phyloP scores from a whole-genome alignment of 129 eudicot species.

The Mikania micrantha region DNA sequence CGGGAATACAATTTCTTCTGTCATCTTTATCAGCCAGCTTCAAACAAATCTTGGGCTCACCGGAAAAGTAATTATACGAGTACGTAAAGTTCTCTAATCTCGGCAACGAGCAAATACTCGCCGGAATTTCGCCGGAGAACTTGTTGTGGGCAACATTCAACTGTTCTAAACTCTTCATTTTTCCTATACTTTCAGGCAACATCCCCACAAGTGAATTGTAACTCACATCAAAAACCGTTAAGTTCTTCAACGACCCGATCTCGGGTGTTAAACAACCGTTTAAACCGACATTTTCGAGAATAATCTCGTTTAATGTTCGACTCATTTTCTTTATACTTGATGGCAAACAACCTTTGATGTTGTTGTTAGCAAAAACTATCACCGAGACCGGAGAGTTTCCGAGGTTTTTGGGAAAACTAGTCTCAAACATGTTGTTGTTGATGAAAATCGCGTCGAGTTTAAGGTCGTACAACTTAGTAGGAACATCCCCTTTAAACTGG shows the following conservation, averaged over 20 bases:
- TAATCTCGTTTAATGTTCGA: slow-evolving; percentile 48
- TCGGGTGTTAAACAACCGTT: slow-evolving; percentile 57
- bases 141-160: slow-evolving; percentile 63
- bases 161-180: slow-evolving; percentile 69
- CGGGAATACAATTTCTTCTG: slow-evolving; percentile 50
- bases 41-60: slow-evolving; percentile 47
- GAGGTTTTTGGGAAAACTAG: slow-evolving; percentile 39
- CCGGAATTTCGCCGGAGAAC: slow-evolving; percentile 63
- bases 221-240: slow-evolving; percentile 78
- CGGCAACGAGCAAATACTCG: slow-evolving; percentile 67
- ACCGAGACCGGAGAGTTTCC: slow-evolving; percentile 78
- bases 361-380: slow-evolving; percentile 60
- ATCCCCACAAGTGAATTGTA: slow-evolving; percentile 46
- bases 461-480: slow-evolving; percentile 44
- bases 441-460: slow-evolving; percentile 78
- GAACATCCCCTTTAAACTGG: slow-evolving; percentile 48
- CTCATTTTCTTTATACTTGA: slow-evolving; percentile 53
- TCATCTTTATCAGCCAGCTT: slow-evolving; percentile 59
- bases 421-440: slow-evolving; percentile 54
- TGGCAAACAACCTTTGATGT: slow-evolving; percentile 68
- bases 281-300: slow-evolving; percentile 51
- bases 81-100: slow-evolving; percentile 70
- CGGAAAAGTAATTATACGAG: slow-evolving; percentile 55
- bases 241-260: slow-evolving; percentile 40
- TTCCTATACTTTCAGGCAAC: slow-evolving; percentile 54